Conservation (phyloP, 163 green algal genomes). For the Volvox carteri region DNA sequence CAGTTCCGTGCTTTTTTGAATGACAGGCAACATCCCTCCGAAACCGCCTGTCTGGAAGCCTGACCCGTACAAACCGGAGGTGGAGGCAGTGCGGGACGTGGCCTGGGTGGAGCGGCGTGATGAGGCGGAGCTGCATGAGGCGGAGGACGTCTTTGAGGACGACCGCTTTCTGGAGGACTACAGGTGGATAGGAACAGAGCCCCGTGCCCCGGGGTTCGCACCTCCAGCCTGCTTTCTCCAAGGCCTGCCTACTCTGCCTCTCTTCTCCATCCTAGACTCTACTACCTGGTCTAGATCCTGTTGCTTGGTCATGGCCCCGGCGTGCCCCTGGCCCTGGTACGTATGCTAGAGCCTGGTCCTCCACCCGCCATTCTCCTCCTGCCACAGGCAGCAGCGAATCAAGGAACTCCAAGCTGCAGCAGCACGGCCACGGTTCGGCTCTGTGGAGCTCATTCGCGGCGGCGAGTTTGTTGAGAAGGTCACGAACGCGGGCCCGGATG, state of each 20-base stretch:
- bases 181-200: no score
- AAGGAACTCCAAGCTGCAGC: slow-evolving; percentile 77
- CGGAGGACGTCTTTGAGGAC: slow-evolving; percentile 88
- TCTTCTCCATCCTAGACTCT: no score
- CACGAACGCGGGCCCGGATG: slow-evolving; percentile 76
- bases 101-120: slow-evolving; percentile 58
- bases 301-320: no score
- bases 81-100: slow-evolving; percentile 60
- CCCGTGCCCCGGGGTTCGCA: no score
- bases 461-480: slow-evolving; percentile 87
- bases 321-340: no score
- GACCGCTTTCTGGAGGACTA: slow-evolving; percentile 86
- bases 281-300: no score
- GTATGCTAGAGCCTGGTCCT: no score
- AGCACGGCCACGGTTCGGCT: slow-evolving; percentile 71
- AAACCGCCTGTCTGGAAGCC: slow-evolving; percentile 78
- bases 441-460: slow-evolving; percentile 77
- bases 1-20: no score
- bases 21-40: neutral
- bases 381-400: slow-evolving; percentile 82
- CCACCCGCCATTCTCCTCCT: no score
- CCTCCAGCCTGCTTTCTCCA: no score
- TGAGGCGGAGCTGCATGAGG: slow-evolving; percentile 74
- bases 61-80: slow-evolving; percentile 52
- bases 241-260: no score